These are phyloP conservation scores for Barbarea vulgaris DNA, from an alignment of 345 rosid species.

Conservation along the genomic window DNA sequence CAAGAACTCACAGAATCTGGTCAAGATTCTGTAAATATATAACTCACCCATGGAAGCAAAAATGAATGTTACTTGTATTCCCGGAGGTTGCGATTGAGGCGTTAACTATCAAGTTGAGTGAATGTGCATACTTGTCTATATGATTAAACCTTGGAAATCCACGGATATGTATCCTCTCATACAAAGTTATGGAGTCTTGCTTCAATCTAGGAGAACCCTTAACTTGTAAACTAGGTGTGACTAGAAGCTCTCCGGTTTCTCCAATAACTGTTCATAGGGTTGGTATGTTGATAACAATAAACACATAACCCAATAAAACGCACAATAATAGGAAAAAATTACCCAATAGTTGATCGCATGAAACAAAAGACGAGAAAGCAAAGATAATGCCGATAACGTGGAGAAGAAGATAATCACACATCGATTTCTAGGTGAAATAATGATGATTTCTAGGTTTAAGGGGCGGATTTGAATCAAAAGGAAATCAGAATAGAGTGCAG, in stretches of 20 bases:
- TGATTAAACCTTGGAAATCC: conserved; percentile 56
- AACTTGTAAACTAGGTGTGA: conserved; percentile 52
- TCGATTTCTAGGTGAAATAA: neutral
- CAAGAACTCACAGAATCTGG: neutral
- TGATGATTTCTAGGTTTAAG: too few relatives aligned
- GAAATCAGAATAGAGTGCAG: too few relatives aligned
- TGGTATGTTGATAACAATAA: too few relatives aligned
- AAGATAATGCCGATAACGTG: neutral
- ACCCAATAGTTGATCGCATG: neutral
- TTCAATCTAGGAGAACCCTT: conserved; percentile 58
- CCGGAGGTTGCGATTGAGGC: conserved; percentile 39
- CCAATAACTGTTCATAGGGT: too few relatives aligned
- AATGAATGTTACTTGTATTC: conserved; percentile 46
- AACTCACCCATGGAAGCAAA: conserved; percentile 77
- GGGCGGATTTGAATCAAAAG: too few relatives aligned
- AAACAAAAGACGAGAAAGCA: neutral
- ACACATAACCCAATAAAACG: too few relatives aligned
- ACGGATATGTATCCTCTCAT: conserved; percentile 60
- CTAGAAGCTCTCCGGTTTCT: too few relatives aligned
- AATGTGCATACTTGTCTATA: conserved; percentile 59
- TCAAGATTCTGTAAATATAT: neutral
- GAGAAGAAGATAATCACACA: neutral
- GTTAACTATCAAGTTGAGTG: conserved; percentile 54
- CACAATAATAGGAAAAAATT: neutral
- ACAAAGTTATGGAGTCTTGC: conserved; percentile 48